phyloP scores from a whole-genome alignment of 2,329 filamentous ascomycete genomes.

The Chaetothyriales sp. region DNA sequence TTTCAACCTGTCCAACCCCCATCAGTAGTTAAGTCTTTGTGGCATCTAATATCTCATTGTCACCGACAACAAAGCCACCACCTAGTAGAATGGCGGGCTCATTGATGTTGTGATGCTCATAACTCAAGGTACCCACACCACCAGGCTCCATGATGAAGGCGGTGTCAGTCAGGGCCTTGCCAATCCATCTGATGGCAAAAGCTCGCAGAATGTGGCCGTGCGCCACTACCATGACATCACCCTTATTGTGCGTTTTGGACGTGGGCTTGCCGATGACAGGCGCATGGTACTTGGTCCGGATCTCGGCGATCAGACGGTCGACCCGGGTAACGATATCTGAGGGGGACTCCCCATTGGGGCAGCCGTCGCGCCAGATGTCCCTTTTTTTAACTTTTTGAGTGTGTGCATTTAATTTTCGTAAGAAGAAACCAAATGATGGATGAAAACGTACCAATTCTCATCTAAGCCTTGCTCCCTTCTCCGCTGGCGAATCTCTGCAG shows the following conservation, averaged over 20 bases:
- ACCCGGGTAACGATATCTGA: constrained; percentile 58
- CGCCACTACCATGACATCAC: constrained; percentile 67
- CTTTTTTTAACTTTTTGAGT: constrained; percentile 33
- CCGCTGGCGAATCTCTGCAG: constrained; percentile 49
- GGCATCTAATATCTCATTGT: background rate
- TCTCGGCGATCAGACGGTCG: constrained; percentile 62
- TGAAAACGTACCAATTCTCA: background rate
- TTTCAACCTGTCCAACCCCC: background rate
- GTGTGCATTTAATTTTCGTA: background rate
- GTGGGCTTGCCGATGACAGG: constrained; percentile 45
- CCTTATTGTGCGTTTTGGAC: constrained; percentile 25
- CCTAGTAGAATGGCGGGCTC: constrained; percentile 71
- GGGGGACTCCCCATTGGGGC: constrained; percentile 71
- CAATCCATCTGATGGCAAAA: constrained; percentile 76
- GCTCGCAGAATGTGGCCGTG: constrained; percentile 82
- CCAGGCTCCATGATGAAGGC: constrained; percentile 76
- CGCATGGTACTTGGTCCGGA: constrained; percentile 52
- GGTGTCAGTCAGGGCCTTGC: constrained; percentile 59
- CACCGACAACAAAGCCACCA: constrained; percentile 47
- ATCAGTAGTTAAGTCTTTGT: background rate
- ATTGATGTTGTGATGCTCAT: constrained; percentile 64
- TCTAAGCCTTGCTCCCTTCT: constrained; percentile 44
- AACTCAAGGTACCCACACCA: constrained; percentile 70
- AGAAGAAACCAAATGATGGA: background rate
- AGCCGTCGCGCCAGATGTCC: constrained; percentile 87